These are phyloP conservation scores for Aspergillus viridinutans DNA, from an alignment of 2,329 filamentous ascomycete species.

Conservation along the genomic window DNA sequence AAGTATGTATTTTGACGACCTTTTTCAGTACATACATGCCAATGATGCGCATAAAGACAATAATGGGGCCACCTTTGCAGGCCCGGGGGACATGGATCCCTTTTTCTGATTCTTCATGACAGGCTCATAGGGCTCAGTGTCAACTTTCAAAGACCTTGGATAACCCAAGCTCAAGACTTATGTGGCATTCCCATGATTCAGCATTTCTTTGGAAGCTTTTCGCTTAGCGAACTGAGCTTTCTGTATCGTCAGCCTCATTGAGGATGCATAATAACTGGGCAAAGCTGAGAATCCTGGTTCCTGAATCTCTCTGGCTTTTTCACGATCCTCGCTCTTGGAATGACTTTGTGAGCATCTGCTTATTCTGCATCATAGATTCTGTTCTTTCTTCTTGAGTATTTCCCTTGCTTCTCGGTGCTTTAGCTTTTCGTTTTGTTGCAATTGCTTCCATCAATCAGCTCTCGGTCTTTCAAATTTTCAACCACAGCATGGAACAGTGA, in stretches of 20 bases:
- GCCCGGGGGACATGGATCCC: neutral
- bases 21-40: neutral
- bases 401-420: neutral
- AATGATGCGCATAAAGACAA: neutral
- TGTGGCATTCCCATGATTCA: neutral
- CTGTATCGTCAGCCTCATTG: neutral
- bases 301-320: neutral
- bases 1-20: neutral
- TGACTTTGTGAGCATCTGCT: neutral
- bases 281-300: neutral
- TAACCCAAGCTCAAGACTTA: neutral
- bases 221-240: neutral
- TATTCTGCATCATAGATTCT: neutral
- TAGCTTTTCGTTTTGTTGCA: neutral
- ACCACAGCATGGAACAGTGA: neutral
- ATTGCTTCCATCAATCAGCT: neutral
- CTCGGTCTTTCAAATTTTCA: neutral
- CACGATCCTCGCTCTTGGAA: neutral
- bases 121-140: neutral
- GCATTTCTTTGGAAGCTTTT: neutral
- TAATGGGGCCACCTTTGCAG: neutral
- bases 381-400: neutral
- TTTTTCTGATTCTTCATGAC: neutral
- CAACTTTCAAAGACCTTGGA: neutral
- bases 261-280: neutral